These are phyloP conservation scores for Globisporangium carolinianum DNA, from an alignment of 352 stramenopile species.

Conservation along the genomic window DNA sequence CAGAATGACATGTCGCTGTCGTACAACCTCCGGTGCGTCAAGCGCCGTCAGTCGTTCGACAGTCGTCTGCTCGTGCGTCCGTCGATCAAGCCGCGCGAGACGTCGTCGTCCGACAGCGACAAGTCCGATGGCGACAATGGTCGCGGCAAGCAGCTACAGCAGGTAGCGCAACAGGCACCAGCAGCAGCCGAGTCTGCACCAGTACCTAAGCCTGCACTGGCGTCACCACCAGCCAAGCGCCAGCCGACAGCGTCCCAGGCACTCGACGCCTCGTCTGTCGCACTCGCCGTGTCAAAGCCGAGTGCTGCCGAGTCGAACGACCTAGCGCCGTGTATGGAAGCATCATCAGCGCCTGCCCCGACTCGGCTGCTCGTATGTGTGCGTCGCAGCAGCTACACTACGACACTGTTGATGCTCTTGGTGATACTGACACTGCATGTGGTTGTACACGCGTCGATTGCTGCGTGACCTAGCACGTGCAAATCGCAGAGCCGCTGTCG, in stretches of 20 bases:
- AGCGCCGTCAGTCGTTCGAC: constrained; percentile 3
- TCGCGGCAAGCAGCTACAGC: background rate
- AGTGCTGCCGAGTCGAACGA: background rate
- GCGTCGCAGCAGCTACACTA: background rate
- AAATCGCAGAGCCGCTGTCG: constrained; percentile 28
- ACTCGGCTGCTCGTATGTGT: background rate
- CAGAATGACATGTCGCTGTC: constrained; percentile 41
- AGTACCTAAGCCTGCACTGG: background rate
- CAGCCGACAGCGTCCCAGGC: too few relatives aligned
- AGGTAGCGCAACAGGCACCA: background rate
- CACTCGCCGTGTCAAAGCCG: too few relatives aligned
- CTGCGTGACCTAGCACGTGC: constrained; percentile 16
- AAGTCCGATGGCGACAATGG: background rate
- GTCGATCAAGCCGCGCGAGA: constrained; percentile 10
- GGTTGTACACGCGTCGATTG: background rate
- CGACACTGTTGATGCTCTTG: background rate
- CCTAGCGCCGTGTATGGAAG: background rate
- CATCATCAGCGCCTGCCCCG: too few relatives aligned
- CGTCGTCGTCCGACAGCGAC: background rate
- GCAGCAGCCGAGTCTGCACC: background rate
- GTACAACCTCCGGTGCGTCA: constrained; percentile 26
- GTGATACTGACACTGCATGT: background rate
- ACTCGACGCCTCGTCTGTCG: too few relatives aligned
- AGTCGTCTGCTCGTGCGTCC: constrained; percentile 5
- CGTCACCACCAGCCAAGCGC: too few relatives aligned